Percentiles rank a stretch among this genome's conserved stretches.
Conservation (phyloP, 495 filamentous ascomycete genomes). For the Cenococcum geophilum region DNA sequence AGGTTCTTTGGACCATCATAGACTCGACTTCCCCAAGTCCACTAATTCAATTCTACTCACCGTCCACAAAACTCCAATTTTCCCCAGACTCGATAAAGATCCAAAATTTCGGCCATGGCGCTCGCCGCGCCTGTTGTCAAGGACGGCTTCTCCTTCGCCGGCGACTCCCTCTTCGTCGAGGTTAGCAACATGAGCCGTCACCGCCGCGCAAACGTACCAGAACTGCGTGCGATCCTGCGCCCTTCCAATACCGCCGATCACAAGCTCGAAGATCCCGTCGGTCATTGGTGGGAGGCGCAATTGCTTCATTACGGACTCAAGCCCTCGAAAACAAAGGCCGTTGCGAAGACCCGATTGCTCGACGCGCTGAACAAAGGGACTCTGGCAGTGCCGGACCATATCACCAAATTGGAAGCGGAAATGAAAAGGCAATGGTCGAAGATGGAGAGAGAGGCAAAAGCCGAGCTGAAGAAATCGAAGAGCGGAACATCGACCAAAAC, state of each 20-base stretch:
- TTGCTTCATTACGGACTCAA: conserved; percentile 53
- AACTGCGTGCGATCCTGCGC: conserved; percentile 45
- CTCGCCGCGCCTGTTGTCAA: conserved; percentile 12
- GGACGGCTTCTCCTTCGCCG: conserved; percentile 34
- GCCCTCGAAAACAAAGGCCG: conserved; percentile 49
- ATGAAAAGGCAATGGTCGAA: conserved; percentile 50
- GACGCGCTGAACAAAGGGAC: conserved; percentile 45
- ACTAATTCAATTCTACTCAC: too few relatives aligned
- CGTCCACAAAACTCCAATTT: too few relatives aligned
- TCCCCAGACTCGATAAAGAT: too few relatives aligned
- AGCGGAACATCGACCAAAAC: too few relatives aligned
- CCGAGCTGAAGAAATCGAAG: conserved; percentile 19
- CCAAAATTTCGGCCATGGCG: too few relatives aligned
- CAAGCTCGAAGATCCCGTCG: conserved; percentile 42
- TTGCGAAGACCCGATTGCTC: conserved; percentile 51
- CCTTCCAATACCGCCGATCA: conserved; percentile 7
- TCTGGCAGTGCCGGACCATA: conserved; percentile 42
- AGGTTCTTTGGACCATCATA: too few relatives aligned
- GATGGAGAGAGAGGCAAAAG: conserved; percentile 45
- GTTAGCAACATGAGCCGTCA: conserved; percentile 46
- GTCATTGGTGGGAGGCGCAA: conserved; percentile 55
- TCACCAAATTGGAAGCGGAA: conserved; percentile 45
- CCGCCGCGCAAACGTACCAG: conserved; percentile 44
- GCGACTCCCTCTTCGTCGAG: conserved; percentile 45
- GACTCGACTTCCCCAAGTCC: too few relatives aligned